phyloP scores from a whole-genome alignment of 768 basidiomycete species.

The Lyophyllum shimeji region DNA sequence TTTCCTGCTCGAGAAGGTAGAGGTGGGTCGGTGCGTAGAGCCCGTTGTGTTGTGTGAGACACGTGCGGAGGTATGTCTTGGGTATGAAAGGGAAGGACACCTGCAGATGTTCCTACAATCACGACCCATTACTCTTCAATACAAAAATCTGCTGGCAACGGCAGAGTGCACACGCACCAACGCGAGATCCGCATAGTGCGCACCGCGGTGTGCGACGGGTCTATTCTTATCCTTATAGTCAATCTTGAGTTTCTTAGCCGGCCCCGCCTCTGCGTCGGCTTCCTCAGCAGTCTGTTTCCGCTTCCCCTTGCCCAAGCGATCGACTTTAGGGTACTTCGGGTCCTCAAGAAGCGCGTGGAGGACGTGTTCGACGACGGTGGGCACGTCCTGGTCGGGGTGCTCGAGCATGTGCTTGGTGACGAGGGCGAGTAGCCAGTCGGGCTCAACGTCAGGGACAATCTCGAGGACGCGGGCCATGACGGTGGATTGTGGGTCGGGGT shows the following conservation, averaged over 20 bases:
- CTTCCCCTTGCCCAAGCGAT: slow-evolving; percentile 35
- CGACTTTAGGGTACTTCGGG: slow-evolving; percentile 52
- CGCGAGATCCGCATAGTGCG: slow-evolving; percentile 48
- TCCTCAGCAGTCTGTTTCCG: slow-evolving; percentile 33
- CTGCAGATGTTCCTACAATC: slow-evolving; percentile 50
- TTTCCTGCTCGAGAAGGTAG: slow-evolving; percentile 37
- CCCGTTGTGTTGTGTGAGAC: slow-evolving; percentile 32
- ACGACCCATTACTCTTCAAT: background rate
- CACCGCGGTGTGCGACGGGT: slow-evolving; percentile 36
- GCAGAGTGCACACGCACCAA: slow-evolving; percentile 55
- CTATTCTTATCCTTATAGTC: slow-evolving; percentile 57
- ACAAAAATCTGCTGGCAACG: too few species aligned
- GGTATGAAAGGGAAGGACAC: slow-evolving; percentile 59
- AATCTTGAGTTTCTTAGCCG: slow-evolving; percentile 39
- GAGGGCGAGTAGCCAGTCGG: slow-evolving; percentile 50
- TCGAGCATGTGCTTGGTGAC: slow-evolving; percentile 41
- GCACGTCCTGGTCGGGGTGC: slow-evolving; percentile 19
- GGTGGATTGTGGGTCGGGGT: slow-evolving; percentile 23
- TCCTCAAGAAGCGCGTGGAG: slow-evolving; percentile 66
- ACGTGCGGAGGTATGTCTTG: slow-evolving; percentile 49
- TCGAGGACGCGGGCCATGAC: slow-evolving; percentile 56
- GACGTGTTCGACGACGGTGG: slow-evolving; percentile 49
- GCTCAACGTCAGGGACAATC: slow-evolving; percentile 69
- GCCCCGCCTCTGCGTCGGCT: slow-evolving; percentile 20
- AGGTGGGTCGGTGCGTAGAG: slow-evolving; percentile 73